Base-by-base conservation (phyloP, 192 early-diverging fungal species). In the Jimgerdemannia flammicorona region DNA sequence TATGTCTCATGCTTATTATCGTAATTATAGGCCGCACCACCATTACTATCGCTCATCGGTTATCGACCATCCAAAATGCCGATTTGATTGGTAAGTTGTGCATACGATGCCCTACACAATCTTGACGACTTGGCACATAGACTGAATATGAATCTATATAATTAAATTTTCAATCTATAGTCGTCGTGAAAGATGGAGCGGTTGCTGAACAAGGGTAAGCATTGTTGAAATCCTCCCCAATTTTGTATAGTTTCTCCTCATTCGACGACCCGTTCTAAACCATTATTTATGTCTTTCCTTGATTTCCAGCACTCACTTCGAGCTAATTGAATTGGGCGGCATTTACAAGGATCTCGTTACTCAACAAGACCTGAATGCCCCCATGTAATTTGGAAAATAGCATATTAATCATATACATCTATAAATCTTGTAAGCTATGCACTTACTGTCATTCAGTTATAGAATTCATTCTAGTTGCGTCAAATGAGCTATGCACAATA, bases 41-140 rank as follows among this genome's bases (percentile, higher is more conserved):
- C 3, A 85, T 94, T 20, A 86, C 90, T 3, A 90, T 94, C 77
- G 91, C 93, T 4, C 91, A 93, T 82, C 85, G 92, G 40, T 84
- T 93, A 19, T 92, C 86, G 69, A 93, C 92, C 6, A 88, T 92
- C 63, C 90, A 90, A 70, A 81, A 91, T 73, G 83, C 87, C 20
- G 91, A 94, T 72, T 72, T 91, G 72, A 79, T 79, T 64, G 67
- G 49, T 59, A 59, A 59, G 49, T 10, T 59, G 2, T 29, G 29
- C 29, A 1, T 29, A 29, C 29, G 29, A 29, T 29, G 29, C 29
- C 29, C 29, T 29, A 29, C 29, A 29, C 29, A 29, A 29, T 29
- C 29, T 29, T 1, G 29, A 29, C 29, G 29, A 29, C 29, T 29
- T 29, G 29, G 29, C 1, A n/a, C n/a, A 29, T 29, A 29, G 29